Evolutionary conservation across 345 rosid species (phyloP).

Genomic region (Hevea brasiliensis): DNA sequence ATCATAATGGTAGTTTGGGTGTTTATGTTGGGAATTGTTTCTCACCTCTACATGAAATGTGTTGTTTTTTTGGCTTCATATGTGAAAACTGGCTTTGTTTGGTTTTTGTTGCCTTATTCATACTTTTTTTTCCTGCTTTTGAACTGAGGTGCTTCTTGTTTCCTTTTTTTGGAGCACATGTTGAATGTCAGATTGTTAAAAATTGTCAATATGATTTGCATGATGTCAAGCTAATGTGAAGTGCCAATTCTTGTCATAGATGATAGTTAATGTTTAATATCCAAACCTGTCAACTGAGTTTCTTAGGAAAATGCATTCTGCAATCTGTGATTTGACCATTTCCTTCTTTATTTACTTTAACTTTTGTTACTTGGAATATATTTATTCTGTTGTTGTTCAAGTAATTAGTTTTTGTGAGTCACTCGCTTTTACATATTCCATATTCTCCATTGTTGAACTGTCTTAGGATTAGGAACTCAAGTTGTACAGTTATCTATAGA

Average conservation of each 20-base stretch:
- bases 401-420: not conserved
- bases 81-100: too few species aligned
- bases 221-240: too few species aligned
- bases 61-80: too few species aligned
- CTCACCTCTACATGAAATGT: too few species aligned
- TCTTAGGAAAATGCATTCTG: not conserved
- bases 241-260: not conserved
- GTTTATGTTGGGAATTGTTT: too few species aligned
- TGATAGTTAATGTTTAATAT: not conserved
- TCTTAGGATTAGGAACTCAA: not conserved
- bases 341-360: not conserved
- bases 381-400: not conserved
- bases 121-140: not conserved
- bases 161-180: conserved; percentile 72
- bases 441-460: not conserved
- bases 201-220: conserved; percentile 80
- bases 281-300: not conserved
- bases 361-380: not conserved
- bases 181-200: conserved; percentile 90
- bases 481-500: not conserved
- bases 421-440: not conserved
- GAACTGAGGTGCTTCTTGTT: not conserved
- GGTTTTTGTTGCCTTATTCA: too few species aligned
- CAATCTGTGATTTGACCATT: not conserved
- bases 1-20: too few species aligned